These are phyloP conservation scores for Salix arbutifolia DNA, from an alignment of 345 rosid genomes.

Conservation along the genomic window DNA sequence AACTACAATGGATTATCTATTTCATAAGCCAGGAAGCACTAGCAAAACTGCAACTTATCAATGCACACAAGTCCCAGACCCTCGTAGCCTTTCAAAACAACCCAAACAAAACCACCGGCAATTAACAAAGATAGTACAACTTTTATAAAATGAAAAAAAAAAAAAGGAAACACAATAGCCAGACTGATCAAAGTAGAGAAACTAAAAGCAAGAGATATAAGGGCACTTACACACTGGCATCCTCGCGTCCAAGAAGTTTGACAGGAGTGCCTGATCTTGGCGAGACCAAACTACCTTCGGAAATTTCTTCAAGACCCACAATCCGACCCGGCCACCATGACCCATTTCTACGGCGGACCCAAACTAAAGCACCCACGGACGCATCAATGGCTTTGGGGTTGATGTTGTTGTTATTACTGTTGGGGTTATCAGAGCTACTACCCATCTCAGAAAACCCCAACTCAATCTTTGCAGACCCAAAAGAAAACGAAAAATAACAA, in stretches of 20 bases:
- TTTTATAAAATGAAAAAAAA: background rate
- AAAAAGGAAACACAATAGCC: background rate
- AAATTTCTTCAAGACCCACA: constrained; percentile 64
- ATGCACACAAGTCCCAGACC: constrained; percentile 2
- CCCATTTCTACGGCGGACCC: constrained; percentile 97
- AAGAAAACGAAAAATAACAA: constrained; percentile 3
- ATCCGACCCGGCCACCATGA: constrained; percentile 99
- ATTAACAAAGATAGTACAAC: background rate
- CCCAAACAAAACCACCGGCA: background rate
- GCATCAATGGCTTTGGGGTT: constrained; percentile 53
- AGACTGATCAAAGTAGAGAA: background rate
- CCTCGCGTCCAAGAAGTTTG: constrained; percentile 94
- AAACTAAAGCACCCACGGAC: constrained; percentile 86
- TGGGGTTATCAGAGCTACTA: constrained; percentile 52
- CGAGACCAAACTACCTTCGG: constrained; percentile 66
- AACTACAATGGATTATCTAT: background rate
- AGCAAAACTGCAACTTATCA: background rate
- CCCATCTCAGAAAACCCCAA: constrained; percentile 50
- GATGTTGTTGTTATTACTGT: constrained; percentile 21
- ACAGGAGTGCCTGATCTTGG: constrained; percentile 91
- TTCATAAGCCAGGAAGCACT: background rate
- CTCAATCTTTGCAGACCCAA: constrained; percentile 7
- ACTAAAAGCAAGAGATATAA: background rate
- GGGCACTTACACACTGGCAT: constrained; percentile 85
- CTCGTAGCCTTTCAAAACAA: background rate